These are phyloP conservation scores for Plantago coronopus DNA, from an alignment of 305 asterid genomes.

Conservation along the genomic window DNA sequence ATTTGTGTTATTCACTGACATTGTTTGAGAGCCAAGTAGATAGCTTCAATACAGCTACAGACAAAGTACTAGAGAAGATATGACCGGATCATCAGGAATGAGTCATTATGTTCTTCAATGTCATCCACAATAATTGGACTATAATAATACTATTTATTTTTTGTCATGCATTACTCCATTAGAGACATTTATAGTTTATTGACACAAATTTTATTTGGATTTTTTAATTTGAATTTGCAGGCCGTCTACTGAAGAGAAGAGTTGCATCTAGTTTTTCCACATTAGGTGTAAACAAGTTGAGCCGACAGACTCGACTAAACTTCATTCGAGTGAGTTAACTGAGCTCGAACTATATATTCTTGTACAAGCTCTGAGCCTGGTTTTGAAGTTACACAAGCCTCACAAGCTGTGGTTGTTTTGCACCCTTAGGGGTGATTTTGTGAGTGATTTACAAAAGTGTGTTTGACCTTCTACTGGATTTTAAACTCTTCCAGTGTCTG, in stretches of 20 bases:
- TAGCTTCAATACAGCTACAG: constrained; percentile 26
- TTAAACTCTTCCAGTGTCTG: too few species aligned
- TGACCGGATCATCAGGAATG: constrained; percentile 32
- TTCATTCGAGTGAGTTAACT: too few species aligned
- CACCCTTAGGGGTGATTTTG: too few species aligned
- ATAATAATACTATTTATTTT: too few species aligned
- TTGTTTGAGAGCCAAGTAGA: constrained; percentile 22
- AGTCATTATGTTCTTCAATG: not conserved
- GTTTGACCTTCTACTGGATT: too few species aligned
- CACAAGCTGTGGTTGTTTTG: too few species aligned
- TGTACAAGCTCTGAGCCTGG: too few species aligned
- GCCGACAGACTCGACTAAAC: too few species aligned
- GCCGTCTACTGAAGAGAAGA: not conserved
- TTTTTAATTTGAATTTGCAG: not conserved
- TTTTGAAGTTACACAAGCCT: too few species aligned
- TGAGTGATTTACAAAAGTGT: too few species aligned
- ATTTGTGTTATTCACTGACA: constrained; percentile 33
- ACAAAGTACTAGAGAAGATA: constrained; percentile 31
- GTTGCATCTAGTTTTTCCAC: not conserved
- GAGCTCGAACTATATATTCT: too few species aligned
- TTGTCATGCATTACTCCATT: too few species aligned
- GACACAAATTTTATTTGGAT: not conserved
- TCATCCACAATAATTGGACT: not conserved
- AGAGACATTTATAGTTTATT: not conserved
- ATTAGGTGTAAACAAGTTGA: not conserved